Evolutionary conservation across 2,329 filamentous ascomycete species (phyloP).

Genomic region (Elsinoe ampelina): DNA sequence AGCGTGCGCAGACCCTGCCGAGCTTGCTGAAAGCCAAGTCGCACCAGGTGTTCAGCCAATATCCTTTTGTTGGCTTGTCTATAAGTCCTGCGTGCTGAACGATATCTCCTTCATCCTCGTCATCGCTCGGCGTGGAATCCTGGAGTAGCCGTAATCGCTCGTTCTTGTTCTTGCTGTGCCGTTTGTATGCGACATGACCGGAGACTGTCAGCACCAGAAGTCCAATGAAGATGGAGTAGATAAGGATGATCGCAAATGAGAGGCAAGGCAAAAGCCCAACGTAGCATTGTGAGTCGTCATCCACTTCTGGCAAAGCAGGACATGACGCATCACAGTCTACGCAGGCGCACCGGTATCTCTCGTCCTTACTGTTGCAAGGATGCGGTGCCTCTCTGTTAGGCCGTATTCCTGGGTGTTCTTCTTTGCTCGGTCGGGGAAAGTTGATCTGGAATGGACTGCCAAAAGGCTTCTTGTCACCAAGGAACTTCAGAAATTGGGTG

Average conservation of each 20-base stretch:
- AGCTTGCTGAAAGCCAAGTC: slow-evolving; percentile 72
- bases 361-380: slow-evolving; percentile 81
- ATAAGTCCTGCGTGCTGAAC: slow-evolving; percentile 67
- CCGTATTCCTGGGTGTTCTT: slow-evolving; percentile 59
- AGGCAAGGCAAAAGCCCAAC: slow-evolving; percentile 86
- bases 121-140: slow-evolving; percentile 73
- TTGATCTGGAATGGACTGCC: slow-evolving; percentile 99
- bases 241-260: slow-evolving; percentile 82
- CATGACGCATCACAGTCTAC: slow-evolving; percentile 86
- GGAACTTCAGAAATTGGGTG: slow-evolving; percentile 74
- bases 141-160: slow-evolving; percentile 81
- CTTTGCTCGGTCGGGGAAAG: slow-evolving; percentile 56
- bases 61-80: slow-evolving; percentile 68
- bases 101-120: slow-evolving; percentile 86
- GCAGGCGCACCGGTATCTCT: slow-evolving; percentile 80
- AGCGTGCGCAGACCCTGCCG: slow-evolving; percentile 70
- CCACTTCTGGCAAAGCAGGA: slow-evolving; percentile 68
- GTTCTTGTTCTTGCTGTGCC: slow-evolving; percentile 62
- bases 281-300: slow-evolving; percentile 60
- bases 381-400: slow-evolving; percentile 64
- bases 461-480: slow-evolving; percentile 81
- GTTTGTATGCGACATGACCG: slow-evolving; percentile 67
- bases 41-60: slow-evolving; percentile 73
- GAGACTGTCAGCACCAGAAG: slow-evolving; percentile 56
- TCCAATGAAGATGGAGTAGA: slow-evolving; percentile 68